These are phyloP conservation scores for Pyricularia pennisetigena DNA, from an alignment of 2,329 filamentous ascomycete species.

Conservation along the genomic window DNA sequence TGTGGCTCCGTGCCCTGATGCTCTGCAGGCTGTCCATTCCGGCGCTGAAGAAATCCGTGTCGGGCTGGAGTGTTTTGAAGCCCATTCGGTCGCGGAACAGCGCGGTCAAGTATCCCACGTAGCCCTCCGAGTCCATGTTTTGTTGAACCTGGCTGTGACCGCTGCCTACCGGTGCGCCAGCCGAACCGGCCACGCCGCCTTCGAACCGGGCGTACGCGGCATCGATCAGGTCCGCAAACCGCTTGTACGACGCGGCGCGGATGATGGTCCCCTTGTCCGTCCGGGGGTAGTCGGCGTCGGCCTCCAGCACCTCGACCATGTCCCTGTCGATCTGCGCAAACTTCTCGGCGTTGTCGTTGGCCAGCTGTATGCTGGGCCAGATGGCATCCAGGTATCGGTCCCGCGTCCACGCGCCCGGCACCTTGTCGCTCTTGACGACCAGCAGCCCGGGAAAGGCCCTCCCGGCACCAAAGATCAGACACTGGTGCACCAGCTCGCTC, in stretches of 20 bases:
- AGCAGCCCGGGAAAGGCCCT: constrained; percentile 34
- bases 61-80: constrained; percentile 17
- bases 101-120: constrained; percentile 23
- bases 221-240: constrained; percentile 33
- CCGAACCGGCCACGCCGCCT: background rate
- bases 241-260: constrained; percentile 33
- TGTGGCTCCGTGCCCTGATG: constrained; percentile 40
- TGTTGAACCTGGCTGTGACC: constrained; percentile 9
- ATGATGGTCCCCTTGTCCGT: constrained; percentile 47
- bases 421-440: constrained; percentile 41
- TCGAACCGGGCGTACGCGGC: constrained; percentile 22
- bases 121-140: constrained; percentile 14
- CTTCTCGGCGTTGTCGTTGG: constrained; percentile 19
- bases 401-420: constrained; percentile 15
- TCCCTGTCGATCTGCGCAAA: constrained; percentile 31
- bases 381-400: constrained; percentile 19
- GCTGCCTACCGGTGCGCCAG: constrained; percentile 3
- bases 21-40: constrained; percentile 51
- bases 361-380: constrained; percentile 22
- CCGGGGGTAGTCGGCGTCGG: constrained; percentile 28
- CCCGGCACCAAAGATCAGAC: constrained; percentile 39
- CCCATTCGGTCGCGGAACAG: constrained; percentile 18
- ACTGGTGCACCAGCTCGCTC: constrained; percentile 35
- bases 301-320: constrained; percentile 38
- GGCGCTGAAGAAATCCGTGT: constrained; percentile 47